Conservation (phyloP, 129 eudicot genomes). For the Tanacetum coccineum region DNA sequence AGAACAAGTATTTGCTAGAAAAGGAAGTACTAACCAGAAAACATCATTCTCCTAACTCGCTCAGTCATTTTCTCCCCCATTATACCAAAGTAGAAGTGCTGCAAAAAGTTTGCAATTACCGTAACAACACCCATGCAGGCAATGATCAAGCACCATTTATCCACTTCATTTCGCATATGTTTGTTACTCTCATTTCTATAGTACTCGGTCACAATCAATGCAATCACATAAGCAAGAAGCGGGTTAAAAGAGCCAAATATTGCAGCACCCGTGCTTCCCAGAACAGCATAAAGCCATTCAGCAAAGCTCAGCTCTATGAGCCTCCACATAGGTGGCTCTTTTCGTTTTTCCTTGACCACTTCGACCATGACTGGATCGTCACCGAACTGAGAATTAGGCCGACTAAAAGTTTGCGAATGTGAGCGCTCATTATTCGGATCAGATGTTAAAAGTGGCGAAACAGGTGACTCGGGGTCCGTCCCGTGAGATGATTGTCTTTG, state of each 20-base stretch:
- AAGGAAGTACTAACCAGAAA: conserved; percentile 57
- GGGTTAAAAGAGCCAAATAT: conserved; percentile 93
- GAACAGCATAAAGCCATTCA: conserved; percentile 97
- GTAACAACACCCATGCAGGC: conserved; percentile 95
- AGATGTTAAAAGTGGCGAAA: conserved; percentile 90
- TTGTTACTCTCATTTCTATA: conserved; percentile 46
- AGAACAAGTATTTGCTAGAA: conserved; percentile 9
- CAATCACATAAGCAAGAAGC: conserved; percentile 87
- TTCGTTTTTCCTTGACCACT: conserved; percentile 43
- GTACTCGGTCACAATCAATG: conserved; percentile 72
- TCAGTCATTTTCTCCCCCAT: conserved; percentile 99
- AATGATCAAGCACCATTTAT: conserved; percentile 89
- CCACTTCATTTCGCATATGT: conserved; percentile 62
- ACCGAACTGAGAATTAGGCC: conserved; percentile 63
- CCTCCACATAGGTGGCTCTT: conserved; percentile 92
- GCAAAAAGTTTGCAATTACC: conserved; percentile 88
- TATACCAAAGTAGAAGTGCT: conserved; percentile 94
- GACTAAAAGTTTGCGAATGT: conserved; percentile 93
- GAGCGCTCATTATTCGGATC: conserved; percentile 93
- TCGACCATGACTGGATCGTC: conserved; percentile 42
- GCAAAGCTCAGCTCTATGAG: conserved; percentile 93
- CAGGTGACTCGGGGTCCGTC: conserved; percentile 95
- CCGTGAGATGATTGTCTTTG: conserved; percentile 53
- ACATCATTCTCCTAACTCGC: conserved; percentile 97
- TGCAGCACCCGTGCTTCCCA: conserved; percentile 93